Evolutionary conservation across 1,284 basidiomycete genomes (phyloP).

Genomic region (Fistulina hepatica): DNA sequence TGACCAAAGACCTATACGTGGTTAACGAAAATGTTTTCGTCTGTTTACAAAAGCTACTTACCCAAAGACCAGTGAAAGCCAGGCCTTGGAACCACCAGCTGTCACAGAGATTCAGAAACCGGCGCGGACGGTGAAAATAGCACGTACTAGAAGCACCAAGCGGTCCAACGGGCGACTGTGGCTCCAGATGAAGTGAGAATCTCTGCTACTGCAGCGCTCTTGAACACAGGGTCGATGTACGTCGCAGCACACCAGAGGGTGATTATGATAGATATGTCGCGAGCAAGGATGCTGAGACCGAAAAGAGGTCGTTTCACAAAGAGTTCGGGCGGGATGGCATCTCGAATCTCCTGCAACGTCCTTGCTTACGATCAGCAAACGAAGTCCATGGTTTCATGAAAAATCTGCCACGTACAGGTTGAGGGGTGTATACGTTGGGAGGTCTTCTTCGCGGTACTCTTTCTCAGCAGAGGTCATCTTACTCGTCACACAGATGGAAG

Average conservation of each 20-base stretch:
- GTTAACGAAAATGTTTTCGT: too few species aligned
- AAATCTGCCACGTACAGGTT: conserved; percentile 24
- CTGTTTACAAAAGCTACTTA: too few species aligned
- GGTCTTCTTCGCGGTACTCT: conserved; percentile 29
- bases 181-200: conserved; percentile 27
- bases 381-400: conserved; percentile 3
- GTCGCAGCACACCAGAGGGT: conserved; percentile 33
- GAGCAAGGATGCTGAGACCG: conserved; percentile 30
- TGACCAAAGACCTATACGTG: too few species aligned
- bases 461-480: too few species aligned
- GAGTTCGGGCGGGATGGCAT: conserved; percentile 38
- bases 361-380: conserved; percentile 16
- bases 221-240: conserved; percentile 37
- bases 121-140: not conserved
- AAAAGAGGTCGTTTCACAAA: conserved; percentile 31
- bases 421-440: conserved; percentile 37
- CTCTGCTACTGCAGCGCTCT: conserved; percentile 16
- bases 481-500: too few species aligned
- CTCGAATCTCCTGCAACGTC: conserved; percentile 42
- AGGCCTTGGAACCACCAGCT: conserved; percentile 58
- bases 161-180: conserved; percentile 29
- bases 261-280: conserved; percentile 38
- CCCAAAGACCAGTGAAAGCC: conserved; percentile 49
- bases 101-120: conserved; percentile 4
- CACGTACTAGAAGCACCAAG: conserved; percentile 40